Evolutionary conservation across 2,329 filamentous ascomycete species (phyloP).

Genomic region (Cladosporium sp.): DNA sequence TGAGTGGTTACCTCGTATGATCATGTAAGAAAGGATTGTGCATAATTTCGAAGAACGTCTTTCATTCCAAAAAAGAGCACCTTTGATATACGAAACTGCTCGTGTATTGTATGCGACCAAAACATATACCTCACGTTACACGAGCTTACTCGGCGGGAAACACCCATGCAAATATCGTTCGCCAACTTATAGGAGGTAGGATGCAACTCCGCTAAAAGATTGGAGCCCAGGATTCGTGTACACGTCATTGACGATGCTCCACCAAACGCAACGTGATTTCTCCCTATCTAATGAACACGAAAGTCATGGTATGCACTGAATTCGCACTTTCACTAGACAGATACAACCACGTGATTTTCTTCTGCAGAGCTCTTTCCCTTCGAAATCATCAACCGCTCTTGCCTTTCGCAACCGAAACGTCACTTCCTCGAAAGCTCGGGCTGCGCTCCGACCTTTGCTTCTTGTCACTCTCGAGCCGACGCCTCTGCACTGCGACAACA

Average conservation of each 20-base stretch:
- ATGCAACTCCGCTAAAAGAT: not conserved
- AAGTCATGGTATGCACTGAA: not conserved
- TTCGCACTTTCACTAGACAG: not conserved
- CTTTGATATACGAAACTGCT: not conserved
- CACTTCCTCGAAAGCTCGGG: not conserved
- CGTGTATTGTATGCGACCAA: not conserved
- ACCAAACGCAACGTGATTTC: not conserved
- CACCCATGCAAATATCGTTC: not conserved
- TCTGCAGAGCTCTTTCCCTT: not conserved
- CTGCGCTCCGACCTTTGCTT: not conserved
- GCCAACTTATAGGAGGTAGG: constrained; percentile 1
- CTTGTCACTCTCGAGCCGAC: not conserved
- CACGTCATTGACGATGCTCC: constrained; percentile 9
- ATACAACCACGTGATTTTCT: not conserved
- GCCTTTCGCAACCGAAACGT: not conserved
- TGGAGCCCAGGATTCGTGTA: not conserved
- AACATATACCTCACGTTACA: not conserved
- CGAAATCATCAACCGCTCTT: not conserved
- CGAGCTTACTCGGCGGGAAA: not conserved
- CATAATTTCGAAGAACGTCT: not conserved
- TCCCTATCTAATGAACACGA: not conserved
- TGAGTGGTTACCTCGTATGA: too few relatives aligned
- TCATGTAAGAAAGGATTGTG: too few relatives aligned
- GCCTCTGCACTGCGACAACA: not conserved
- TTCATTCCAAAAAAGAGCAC: not conserved